phyloP scores from a whole-genome alignment of 768 basidiomycete species.

The Leccinum obscurum region DNA sequence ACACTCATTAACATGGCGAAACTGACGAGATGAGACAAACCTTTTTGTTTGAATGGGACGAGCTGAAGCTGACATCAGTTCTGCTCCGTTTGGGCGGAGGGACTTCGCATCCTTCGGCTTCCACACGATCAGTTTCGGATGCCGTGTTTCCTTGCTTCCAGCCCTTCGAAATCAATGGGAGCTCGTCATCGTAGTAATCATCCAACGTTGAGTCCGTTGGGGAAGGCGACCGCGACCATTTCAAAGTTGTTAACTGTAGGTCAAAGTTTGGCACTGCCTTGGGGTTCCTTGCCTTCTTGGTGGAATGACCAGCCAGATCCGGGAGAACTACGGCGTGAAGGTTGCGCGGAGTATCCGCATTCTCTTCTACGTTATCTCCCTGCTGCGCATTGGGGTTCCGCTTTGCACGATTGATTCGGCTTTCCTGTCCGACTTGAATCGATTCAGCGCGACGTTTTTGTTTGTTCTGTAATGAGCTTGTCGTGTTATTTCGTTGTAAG shows the following conservation, averaged over 20 bases:
- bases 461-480: conserved; percentile 6
- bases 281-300: conserved; percentile 4
- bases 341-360: conserved; percentile 41
- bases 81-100: conserved; percentile 23
- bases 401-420: conserved; percentile 23
- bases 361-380: conserved; percentile 45
- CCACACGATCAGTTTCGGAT: conserved; percentile 35
- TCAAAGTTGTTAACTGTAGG: conserved; percentile 43
- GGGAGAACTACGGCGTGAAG: conserved; percentile 40
- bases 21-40: conserved; percentile 9
- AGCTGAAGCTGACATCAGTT: not conserved
- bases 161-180: conserved; percentile 34
- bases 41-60: conserved; percentile 9
- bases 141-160: conserved; percentile 33
- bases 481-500: not conserved
- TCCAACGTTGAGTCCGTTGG: conserved; percentile 15
- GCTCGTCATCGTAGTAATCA: conserved; percentile 35
- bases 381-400: conserved; percentile 36
- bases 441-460: not conserved
- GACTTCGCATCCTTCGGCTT: conserved; percentile 33
- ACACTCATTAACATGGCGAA: conserved; percentile 12
- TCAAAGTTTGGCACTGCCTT: conserved; percentile 46
- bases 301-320: conserved; percentile 39
- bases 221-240: conserved; percentile 25
- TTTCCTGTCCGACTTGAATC: conserved; percentile 9